A percentile compares a stretch with the other conserved stretches of the same genome.
Conservation (phyloP, 148 eudicot genomes). For the Polygonum aviculare region DNA sequence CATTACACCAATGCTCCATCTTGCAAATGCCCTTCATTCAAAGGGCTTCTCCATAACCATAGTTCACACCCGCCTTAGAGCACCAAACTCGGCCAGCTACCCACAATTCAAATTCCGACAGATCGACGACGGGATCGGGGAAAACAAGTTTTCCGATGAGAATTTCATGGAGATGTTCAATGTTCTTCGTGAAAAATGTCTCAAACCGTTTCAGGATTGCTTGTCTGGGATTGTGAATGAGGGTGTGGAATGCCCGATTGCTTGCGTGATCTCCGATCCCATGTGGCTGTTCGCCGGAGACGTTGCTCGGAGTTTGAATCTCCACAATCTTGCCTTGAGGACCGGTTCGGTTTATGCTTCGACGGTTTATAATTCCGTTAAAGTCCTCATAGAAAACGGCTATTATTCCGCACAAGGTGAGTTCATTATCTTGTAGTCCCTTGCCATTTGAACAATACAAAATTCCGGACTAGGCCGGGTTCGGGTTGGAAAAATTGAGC, state of each 20-base stretch:
- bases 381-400: conserved; percentile 21
- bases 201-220: conserved; percentile 19
- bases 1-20: conserved; percentile 13
- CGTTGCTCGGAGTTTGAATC: conserved; percentile 25
- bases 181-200: conserved; percentile 18
- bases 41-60: conserved; percentile 27
- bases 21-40: conserved; percentile 19
- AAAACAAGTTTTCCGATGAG: background rate
- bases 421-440: too few relatives aligned
- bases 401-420: conserved; percentile 13
- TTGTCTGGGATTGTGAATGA: conserved; percentile 14
- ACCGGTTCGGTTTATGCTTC: conserved; percentile 22
- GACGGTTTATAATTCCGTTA: conserved; percentile 17
- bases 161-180: conserved; percentile 9
- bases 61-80: conserved; percentile 24
- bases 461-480: too few relatives aligned
- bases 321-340: conserved; percentile 36
- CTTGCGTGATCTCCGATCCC: conserved; percentile 36
- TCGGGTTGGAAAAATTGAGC: too few relatives aligned
- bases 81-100: conserved; percentile 16
- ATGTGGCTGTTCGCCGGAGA: conserved; percentile 16
- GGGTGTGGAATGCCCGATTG: background rate
- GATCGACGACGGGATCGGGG: conserved; percentile 21
- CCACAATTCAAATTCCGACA: conserved; percentile 26
- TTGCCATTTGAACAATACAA: too few relatives aligned